Conservation (phyloP, 1,284 basidiomycete species). For the Golubevia pallescens region DNA sequence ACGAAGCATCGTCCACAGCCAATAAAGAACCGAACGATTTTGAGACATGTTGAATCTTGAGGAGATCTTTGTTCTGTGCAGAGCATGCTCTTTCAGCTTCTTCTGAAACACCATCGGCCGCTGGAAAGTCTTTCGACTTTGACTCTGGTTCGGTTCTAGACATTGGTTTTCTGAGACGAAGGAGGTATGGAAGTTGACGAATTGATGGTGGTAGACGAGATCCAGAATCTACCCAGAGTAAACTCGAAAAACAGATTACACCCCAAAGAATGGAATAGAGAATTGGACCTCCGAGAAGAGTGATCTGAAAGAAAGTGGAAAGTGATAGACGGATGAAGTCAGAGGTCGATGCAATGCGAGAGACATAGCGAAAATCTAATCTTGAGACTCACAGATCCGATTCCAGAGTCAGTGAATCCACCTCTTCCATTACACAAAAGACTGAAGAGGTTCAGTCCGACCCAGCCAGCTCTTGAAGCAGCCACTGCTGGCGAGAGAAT, state of each 20-base stretch:
- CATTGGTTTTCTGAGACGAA: conserved; percentile 11
- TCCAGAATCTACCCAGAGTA: conserved; percentile 73
- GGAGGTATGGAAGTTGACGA: conserved; percentile 12
- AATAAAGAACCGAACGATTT: conserved; percentile 72
- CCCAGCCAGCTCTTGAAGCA: conserved; percentile 73
- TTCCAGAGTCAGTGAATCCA: conserved; percentile 66
- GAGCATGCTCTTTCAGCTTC: conserved; percentile 69
- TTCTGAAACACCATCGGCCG: conserved; percentile 68
- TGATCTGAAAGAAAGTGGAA: conserved; percentile 69
- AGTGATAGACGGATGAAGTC: not conserved
- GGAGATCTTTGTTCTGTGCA: conserved; percentile 68
- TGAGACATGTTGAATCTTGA: conserved; percentile 74
- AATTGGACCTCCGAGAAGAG: conserved; percentile 76
- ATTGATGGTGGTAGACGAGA: conserved; percentile 66
- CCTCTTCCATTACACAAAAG: conserved; percentile 73
- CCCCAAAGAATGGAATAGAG: conserved; percentile 71
- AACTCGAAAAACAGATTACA: conserved; percentile 69
- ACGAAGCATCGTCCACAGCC: conserved; percentile 77
- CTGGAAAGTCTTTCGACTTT: conserved; percentile 10
- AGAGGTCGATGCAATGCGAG: not conserved
- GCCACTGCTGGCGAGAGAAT: conserved; percentile 75
- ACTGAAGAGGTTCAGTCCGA: conserved; percentile 78
- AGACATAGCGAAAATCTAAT: not conserved
- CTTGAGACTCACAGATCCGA: conserved; percentile 5
- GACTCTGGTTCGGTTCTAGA: conserved; percentile 17